Evolutionary conservation across 2,329 filamentous ascomycete species (phyloP).

Genomic region (Tolypocladium pustulatum): DNA sequence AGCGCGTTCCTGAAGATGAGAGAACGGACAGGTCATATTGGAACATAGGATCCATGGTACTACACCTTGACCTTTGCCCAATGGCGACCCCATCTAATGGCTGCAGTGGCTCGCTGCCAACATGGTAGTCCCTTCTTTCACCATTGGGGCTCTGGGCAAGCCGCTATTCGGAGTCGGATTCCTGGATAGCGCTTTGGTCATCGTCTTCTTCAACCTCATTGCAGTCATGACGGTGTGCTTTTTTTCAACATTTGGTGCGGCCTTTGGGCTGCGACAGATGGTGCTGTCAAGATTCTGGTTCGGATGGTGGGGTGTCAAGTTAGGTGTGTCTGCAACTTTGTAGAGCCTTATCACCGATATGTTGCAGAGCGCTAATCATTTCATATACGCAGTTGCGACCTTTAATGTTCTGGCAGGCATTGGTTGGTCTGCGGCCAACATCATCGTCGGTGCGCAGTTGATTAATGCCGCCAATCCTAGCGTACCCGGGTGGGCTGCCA

Average conservation of each 20-base stretch:
- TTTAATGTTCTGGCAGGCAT: neutral
- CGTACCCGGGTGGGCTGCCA: neutral
- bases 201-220: neutral
- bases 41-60: neutral
- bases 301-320: neutral
- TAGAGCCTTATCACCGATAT: neutral
- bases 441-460: neutral
- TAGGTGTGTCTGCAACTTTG: neutral
- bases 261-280: neutral
- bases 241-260: neutral
- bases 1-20: neutral
- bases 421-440: neutral
- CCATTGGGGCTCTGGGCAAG: neutral
- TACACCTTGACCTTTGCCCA: neutral
- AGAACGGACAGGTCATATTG: neutral
- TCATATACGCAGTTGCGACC: neutral
- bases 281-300: neutral
- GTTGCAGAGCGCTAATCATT: neutral
- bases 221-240: neutral
- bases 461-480: neutral
- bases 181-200: neutral
- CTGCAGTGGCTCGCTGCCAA: neutral
- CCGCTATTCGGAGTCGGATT: neutral
- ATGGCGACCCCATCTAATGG: neutral
- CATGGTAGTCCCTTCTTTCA: neutral